Evolutionary conservation across 768 basidiomycete genomes (phyloP), one percentile per base, ranked within the genome.

Genomic region (Phaeolepiota aurea): DNA sequence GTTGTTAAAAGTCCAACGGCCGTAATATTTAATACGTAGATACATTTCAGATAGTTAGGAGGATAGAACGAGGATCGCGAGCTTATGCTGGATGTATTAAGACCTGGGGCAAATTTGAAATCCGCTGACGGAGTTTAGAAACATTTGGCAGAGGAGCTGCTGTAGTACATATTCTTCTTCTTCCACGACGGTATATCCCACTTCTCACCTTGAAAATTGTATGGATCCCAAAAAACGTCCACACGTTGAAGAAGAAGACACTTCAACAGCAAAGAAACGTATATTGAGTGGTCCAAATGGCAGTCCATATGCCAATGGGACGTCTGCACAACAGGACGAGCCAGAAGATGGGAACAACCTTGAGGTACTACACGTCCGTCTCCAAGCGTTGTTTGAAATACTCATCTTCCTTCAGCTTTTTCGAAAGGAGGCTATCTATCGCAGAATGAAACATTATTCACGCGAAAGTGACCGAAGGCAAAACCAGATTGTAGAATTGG

Each of bases 351-450:
- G 61, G 48, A 72, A 74, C 59, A 74, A 73, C 55, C 68, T 86
- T 50, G 83, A 86, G 79, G 83, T 81, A 65, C 58, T 46, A 43
- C 20, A 43, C 51, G 22, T 25, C 36, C 50, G 42, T 48, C 39
- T 37, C 38, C 25, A 44, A 43, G 42, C 41, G 25, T 5, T 14
- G 15, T 7, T 34, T 30, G 7, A 40, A n/a, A 16, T 38, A 9
- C 15, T 35, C 20, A 46, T 48, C 50, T 36, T 38, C 45, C 45
- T 48, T 18, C 48, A 90, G 87, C 65, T 74, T n/a, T 90, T 87
- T 58, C 77, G 84, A 46, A 90, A 91, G 59, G 86, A 87, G 51
- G 88, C 88, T 32, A 79, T 91, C 37, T 90, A 78, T 59, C 73
- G 88, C 30, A 70, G 85, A 44, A 89, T 91, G 87, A 79, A 70